Conservation (phyloP, 1,139 yeast species). For the Suhomyces wounanorum region DNA sequence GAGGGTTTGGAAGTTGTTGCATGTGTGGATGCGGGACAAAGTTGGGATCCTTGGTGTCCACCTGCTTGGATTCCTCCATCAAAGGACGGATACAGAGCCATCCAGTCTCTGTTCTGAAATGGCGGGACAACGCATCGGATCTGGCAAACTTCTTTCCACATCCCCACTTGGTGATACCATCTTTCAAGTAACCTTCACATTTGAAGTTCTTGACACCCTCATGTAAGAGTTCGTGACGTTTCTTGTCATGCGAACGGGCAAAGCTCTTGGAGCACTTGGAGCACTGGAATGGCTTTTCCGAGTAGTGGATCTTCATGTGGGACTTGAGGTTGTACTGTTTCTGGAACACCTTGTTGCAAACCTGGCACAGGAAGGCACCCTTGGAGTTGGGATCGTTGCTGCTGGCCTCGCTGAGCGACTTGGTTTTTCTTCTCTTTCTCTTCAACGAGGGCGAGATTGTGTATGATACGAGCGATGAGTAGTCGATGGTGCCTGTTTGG, state of each 20-base stretch:
- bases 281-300: conserved; percentile 57
- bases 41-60: conserved; percentile 24
- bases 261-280: conserved; percentile 50
- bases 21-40: conserved; percentile 2
- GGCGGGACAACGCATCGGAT: conserved; percentile 59
- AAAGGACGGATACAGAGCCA: conserved; percentile 58
- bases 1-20: conserved; percentile 2
- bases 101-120: conserved; percentile 60
- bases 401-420: conserved; percentile 10
- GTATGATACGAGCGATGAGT: conserved; percentile 39
- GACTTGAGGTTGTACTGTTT: conserved; percentile 58
- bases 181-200: conserved; percentile 55
- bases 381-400: neutral
- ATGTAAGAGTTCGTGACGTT: conserved; percentile 57
- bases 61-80: conserved; percentile 43
- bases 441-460: conserved; percentile 41
- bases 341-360: conserved; percentile 52
- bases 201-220: conserved; percentile 56
- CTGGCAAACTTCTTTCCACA: conserved; percentile 61
- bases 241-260: conserved; percentile 59
- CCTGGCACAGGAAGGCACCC: conserved; percentile 41
- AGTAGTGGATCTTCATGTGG: conserved; percentile 58
- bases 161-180: conserved; percentile 58
- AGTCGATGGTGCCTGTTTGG: conserved; percentile 28
- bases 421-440: conserved; percentile 31